Percentiles rank a stretch among this genome's conserved stretches.
Evolutionary conservation across 345 rosid genomes (phyloP).

Genomic region (Cardiospermum halicacabum): DNA sequence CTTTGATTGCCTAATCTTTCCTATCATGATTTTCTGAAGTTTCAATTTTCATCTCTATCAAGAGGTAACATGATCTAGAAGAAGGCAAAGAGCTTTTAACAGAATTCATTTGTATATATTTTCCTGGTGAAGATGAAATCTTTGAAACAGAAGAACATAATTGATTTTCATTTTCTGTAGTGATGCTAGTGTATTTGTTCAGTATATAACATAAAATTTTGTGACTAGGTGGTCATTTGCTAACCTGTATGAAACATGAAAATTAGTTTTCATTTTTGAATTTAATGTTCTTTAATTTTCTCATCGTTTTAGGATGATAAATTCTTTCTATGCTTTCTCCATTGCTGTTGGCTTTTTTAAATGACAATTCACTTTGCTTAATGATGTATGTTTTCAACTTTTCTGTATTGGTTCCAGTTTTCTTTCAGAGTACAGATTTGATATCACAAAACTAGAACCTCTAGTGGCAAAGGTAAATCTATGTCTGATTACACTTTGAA

Average conservation of each 20-base stretch:
- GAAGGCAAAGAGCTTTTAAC: background rate
- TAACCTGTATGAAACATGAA: background rate
- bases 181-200: background rate
- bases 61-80: background rate
- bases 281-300: background rate
- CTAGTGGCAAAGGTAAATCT: slow-evolving; percentile 81
- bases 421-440: slow-evolving; percentile 79
- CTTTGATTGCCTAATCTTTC: background rate
- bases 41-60: background rate
- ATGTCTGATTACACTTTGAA: background rate
- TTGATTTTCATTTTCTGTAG: background rate
- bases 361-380: slow-evolving; percentile 10
- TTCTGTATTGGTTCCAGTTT: slow-evolving; percentile 43
- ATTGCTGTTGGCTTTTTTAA: background rate
- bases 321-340: background rate
- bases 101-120: background rate
- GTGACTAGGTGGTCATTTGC: too few species aligned
- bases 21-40: background rate
- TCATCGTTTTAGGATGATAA: background rate
- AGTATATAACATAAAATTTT: background rate
- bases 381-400: slow-evolving; percentile 4
- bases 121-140: background rate
- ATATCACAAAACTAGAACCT: slow-evolving; percentile 85
- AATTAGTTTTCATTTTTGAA: background rate
- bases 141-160: background rate